Conservation (phyloP, 208 protist genomes). For the Crithidia mellificae region DNA sequence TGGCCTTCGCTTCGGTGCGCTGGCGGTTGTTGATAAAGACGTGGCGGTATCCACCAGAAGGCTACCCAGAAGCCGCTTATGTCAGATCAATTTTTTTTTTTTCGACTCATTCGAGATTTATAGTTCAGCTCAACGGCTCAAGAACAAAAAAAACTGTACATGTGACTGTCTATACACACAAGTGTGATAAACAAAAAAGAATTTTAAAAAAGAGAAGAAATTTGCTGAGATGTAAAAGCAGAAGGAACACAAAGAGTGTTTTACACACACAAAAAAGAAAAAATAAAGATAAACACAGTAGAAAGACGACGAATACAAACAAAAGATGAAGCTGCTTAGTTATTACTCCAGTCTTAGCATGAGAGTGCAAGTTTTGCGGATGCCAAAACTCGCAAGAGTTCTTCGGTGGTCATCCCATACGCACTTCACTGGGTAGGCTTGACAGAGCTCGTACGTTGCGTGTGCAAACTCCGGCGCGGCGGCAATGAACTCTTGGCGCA, state of each 20-base stretch:
- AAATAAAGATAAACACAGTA: constrained; percentile 2
- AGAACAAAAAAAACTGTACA: not conserved
- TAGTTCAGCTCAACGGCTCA: too few species aligned
- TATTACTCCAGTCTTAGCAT: constrained; percentile 40
- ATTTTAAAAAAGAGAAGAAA: not conserved
- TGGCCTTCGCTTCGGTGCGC: too few species aligned
- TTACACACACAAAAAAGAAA: constrained; percentile 2
- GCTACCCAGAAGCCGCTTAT: too few species aligned
- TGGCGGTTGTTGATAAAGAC: too few species aligned
- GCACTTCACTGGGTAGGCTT: constrained; percentile 63
- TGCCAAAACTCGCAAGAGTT: constrained; percentile 61
- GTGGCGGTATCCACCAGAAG: too few species aligned
- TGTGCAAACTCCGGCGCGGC: constrained; percentile 54
- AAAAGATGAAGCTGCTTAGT: too few species aligned
- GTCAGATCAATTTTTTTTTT: too few species aligned
- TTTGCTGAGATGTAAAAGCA: not conserved
- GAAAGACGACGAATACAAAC: too few species aligned
- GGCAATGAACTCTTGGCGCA: constrained; percentile 60
- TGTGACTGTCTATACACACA: not conserved
- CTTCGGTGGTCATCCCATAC: constrained; percentile 58
- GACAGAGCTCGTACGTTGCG: constrained; percentile 67
- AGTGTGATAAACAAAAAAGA: not conserved
- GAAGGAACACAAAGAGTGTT: too few species aligned
- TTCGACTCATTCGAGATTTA: too few species aligned
- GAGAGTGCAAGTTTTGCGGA: constrained; percentile 69